A percentile compares a stretch with the other conserved stretches of the same genome.
These are phyloP conservation scores for Botryotinia narcissicola DNA, from an alignment of 2,329 filamentous ascomycete genomes.

Conservation along the genomic window DNA sequence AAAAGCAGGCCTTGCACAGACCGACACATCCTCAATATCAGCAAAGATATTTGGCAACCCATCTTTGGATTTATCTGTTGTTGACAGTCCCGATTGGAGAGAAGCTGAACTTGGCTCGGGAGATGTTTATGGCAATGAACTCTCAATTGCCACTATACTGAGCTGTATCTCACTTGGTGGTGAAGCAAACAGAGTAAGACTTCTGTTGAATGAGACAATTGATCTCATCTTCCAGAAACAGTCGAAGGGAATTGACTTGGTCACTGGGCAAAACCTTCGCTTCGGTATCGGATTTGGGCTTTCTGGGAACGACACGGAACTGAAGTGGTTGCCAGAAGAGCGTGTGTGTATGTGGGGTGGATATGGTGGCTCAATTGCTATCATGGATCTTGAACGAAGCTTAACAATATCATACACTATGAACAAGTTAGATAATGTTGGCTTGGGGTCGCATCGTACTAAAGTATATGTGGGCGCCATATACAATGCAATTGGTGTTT, in stretches of 20 bases:
- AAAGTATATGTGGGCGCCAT: slow-evolving; percentile 16
- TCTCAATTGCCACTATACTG: slow-evolving; percentile 38
- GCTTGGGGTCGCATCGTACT: neutral
- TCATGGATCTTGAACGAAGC: slow-evolving; percentile 45
- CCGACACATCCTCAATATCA: neutral
- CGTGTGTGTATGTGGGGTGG: slow-evolving; percentile 45
- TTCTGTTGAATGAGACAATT: slow-evolving; percentile 1
- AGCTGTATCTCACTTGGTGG: neutral
- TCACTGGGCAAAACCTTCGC: neutral
- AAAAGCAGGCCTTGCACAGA: neutral
- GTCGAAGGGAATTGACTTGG: neutral
- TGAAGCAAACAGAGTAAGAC: neutral
- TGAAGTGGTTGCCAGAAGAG: slow-evolving; percentile 37
- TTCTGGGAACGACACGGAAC: slow-evolving; percentile 13
- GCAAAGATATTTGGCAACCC: slow-evolving; percentile 14
- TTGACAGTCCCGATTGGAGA: slow-evolving; percentile 34
- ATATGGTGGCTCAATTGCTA: slow-evolving; percentile 45
- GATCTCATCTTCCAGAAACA: slow-evolving; percentile 10
- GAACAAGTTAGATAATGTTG: slow-evolving; percentile 43
- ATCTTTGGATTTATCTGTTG: neutral
- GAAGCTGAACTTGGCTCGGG: slow-evolving; percentile 43
- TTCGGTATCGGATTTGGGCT: slow-evolving; percentile 34
- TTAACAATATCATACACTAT: slow-evolving; percentile 47
- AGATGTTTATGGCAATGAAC: slow-evolving; percentile 49
- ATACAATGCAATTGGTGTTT: slow-evolving; percentile 3